phyloP scores from a whole-genome alignment of 2,329 filamentous ascomycete genomes.

The Pseudogymnoascus sp. region DNA sequence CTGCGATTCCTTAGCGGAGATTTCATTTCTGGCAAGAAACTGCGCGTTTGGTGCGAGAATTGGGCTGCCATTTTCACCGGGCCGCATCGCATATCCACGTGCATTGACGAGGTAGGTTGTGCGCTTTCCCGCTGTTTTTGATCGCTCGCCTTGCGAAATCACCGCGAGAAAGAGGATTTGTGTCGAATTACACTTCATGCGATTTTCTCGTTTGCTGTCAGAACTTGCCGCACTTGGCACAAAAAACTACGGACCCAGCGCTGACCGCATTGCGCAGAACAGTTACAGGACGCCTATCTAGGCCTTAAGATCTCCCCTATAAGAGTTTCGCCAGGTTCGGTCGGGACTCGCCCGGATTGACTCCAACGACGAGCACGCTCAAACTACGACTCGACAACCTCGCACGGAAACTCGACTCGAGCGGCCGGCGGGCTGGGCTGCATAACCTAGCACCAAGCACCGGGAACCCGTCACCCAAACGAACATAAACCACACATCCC shows the following conservation, averaged over 20 bases:
- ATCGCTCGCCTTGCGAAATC: background rate
- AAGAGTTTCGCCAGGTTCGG: background rate
- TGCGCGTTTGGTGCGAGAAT: background rate
- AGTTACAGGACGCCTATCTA: conserved; percentile 4
- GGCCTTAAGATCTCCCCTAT: conserved; percentile 1
- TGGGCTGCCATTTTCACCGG: background rate
- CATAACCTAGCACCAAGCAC: background rate
- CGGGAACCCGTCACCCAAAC: background rate
- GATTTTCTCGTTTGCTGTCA: background rate
- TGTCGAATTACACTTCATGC: background rate
- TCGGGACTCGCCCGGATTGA: conserved; percentile 3
- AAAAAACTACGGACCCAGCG: background rate
- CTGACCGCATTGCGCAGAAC: conserved; percentile 5
- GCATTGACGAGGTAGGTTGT: background rate
- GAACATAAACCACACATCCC: background rate
- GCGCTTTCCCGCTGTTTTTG: background rate
- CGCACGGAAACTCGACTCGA: background rate
- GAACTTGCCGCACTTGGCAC: background rate
- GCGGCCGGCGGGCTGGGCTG: conserved; percentile 4
- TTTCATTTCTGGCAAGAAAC: background rate
- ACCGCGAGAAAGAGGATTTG: background rate
- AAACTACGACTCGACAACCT: background rate
- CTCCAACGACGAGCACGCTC: background rate
- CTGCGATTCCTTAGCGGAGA: conserved; percentile 1
- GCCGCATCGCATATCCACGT: conserved; percentile 1